phyloP scores from a whole-genome alignment of 495 filamentous ascomycete species.

The Penicillium antarcticum region DNA sequence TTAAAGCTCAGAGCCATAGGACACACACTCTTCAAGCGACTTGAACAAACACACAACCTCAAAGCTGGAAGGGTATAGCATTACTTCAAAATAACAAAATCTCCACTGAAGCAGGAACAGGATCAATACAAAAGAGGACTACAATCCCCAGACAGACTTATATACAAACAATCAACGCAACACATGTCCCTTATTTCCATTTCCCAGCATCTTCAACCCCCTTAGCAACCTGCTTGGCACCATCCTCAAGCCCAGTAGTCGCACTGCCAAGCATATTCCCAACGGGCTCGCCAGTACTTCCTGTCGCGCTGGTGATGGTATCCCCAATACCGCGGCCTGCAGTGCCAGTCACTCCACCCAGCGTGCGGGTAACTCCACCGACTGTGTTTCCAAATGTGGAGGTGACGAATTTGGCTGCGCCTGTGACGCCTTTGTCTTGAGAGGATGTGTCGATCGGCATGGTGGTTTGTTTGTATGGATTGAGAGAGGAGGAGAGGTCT shows the following conservation, averaged over 20 bases:
- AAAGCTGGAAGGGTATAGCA: too few species aligned
- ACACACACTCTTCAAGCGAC: too few species aligned
- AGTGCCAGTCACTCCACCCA: conserved; percentile 66
- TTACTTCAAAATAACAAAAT: too few species aligned
- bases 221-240: conserved; percentile 51
- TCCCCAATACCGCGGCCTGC: conserved; percentile 61
- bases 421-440: conserved; percentile 35
- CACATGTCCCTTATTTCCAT: conserved; percentile 44
- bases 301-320: conserved; percentile 60
- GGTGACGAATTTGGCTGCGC: conserved; percentile 45
- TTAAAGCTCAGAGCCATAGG: too few species aligned
- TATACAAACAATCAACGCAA: background rate
- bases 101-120: too few species aligned
- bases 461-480: background rate
- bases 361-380: conserved; percentile 60
- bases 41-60: too few species aligned
- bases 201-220: conserved; percentile 68
- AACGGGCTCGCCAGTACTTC: conserved; percentile 60
- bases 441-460: conserved; percentile 20
- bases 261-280: conserved; percentile 62
- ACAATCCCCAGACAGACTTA: background rate
- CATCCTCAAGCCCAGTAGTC: conserved; percentile 59
- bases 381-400: conserved; percentile 60
- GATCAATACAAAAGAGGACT: too few species aligned
- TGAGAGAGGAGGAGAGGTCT: background rate